Evolutionary conservation across 2,329 filamentous ascomycete species (phyloP).

Genomic region (Neopestalotiopsis rosae): DNA sequence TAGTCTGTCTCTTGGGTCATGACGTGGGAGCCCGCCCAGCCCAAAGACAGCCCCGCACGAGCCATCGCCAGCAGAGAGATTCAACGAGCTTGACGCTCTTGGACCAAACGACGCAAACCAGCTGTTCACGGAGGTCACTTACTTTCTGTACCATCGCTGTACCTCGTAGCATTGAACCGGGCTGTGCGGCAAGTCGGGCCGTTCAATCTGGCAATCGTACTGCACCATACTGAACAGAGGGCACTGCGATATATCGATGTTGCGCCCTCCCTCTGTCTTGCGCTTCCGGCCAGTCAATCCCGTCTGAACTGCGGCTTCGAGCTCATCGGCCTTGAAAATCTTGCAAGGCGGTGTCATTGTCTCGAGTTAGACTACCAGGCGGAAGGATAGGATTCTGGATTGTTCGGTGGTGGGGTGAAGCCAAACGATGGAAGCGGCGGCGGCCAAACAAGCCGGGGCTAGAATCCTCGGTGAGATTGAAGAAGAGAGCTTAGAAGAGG

Average conservation of each 20-base stretch:
- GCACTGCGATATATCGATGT: slow-evolving; percentile 59
- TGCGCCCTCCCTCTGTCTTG: slow-evolving; percentile 46
- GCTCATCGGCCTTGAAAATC: slow-evolving; percentile 57
- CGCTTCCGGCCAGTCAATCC: slow-evolving; percentile 55
- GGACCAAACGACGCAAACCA: not conserved
- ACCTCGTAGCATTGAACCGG: slow-evolving; percentile 62
- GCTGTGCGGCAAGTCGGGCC: slow-evolving; percentile 50
- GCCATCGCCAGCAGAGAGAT: slow-evolving; percentile 6
- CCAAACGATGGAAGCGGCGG: slow-evolving; percentile 35
- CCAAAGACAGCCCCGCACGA: not conserved
- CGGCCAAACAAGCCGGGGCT: slow-evolving; percentile 51
- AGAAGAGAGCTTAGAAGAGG: slow-evolving; percentile 64
- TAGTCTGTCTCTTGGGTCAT: not conserved
- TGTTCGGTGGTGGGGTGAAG: not conserved
- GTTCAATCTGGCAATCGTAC: slow-evolving; percentile 62
- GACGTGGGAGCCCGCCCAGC: not conserved
- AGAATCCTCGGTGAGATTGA: slow-evolving; percentile 60
- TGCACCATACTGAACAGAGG: slow-evolving; percentile 64
- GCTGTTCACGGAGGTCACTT: slow-evolving; percentile 32
- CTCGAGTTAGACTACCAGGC: not conserved
- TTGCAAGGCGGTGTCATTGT: slow-evolving; percentile 64
- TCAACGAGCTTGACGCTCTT: slow-evolving; percentile 6
- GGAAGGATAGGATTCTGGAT: not conserved
- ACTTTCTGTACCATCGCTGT: slow-evolving; percentile 66
- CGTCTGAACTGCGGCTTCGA: slow-evolving; percentile 55